phyloP scores from a whole-genome alignment of 1,139 yeast species.

The Candida pseudoviswanathii region DNA sequence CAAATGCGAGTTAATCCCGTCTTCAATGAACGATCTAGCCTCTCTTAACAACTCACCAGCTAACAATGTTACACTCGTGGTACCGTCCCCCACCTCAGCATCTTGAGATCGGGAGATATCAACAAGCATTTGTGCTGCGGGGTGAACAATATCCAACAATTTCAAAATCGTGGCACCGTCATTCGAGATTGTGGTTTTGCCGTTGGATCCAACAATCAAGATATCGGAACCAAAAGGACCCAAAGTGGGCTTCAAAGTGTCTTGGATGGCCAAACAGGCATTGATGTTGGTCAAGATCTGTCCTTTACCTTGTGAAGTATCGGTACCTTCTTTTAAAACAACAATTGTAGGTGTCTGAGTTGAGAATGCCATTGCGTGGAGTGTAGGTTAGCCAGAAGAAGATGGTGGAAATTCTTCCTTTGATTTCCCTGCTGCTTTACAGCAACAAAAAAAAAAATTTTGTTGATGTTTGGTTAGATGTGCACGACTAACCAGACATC shows the following conservation, averaged over 20 bases:
- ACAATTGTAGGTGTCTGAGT: conserved; percentile 96
- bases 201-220: conserved; percentile 77
- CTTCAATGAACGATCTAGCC: conserved; percentile 87
- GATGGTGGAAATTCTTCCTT: conserved; percentile 7
- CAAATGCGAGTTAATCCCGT: conserved; percentile 89
- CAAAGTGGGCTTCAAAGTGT: conserved; percentile 88
- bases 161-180: conserved; percentile 97
- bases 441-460: conserved; percentile 4
- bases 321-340: conserved; percentile 97
- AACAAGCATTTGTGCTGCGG: conserved; percentile 94
- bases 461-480: neutral
- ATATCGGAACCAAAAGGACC: conserved; percentile 99
- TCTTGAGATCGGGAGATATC: conserved; percentile 97
- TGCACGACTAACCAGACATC: conserved; percentile 5
- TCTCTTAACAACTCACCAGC: conserved; percentile 96
- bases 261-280: conserved; percentile 97
- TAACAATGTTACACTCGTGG: conserved; percentile 90
- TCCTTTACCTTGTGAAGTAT: conserved; percentile 93
- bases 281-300: conserved; percentile 93
- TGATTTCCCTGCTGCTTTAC: neutral
- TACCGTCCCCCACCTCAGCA: conserved; percentile 99
- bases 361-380: conserved; percentile 69
- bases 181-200: conserved; percentile 91
- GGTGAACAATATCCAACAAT: conserved; percentile 93
- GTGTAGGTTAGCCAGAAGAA: neutral